Percentiles rank a stretch among this genome's conserved stretches.
Evolutionary conservation across 495 filamentous ascomycete species (phyloP).

Genomic region (Lepidopterella palustris): DNA sequence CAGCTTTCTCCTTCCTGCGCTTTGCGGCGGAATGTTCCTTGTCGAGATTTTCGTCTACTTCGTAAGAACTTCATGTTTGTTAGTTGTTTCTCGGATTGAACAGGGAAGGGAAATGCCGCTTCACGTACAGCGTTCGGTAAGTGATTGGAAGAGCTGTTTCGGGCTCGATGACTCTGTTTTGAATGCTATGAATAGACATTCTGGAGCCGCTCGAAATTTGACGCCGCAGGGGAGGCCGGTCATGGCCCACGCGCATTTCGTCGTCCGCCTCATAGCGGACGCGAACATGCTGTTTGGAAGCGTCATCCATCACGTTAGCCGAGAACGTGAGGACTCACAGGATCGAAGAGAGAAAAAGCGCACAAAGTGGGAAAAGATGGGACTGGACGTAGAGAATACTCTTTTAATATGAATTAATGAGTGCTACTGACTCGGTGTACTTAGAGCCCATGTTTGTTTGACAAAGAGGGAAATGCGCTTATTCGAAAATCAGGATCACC

Average conservation of each 20-base stretch:
- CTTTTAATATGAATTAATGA: background rate
- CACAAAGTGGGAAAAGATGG: background rate
- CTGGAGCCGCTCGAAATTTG: constrained; percentile 1
- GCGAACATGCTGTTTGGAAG: constrained; percentile 1
- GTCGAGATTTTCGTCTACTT: constrained; percentile 16
- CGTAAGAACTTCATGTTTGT: constrained; percentile 9
- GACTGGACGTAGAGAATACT: background rate
- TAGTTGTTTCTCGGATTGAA: background rate
- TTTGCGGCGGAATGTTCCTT: constrained; percentile 10
- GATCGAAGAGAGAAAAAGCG: background rate
- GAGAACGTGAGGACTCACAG: background rate
- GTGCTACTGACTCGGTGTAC: background rate
- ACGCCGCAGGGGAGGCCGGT: background rate
- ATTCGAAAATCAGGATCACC: no score
- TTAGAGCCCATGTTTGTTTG: no score
- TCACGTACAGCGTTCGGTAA: constrained; percentile 23
- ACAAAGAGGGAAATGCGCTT: no score
- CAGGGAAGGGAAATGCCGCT: background rate
- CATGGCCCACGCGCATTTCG: constrained; percentile 1
- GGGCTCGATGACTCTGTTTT: constrained; percentile 8
- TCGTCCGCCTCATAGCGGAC: constrained; percentile 21
- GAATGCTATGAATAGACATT: constrained; percentile 12
- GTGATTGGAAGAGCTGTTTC: constrained; percentile 19
- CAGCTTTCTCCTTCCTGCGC: constrained; percentile 10
- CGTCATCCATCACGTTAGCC: background rate